Evolutionary conservation across 768 basidiomycete species (phyloP), one percentile per base, ranked within the genome.

Genomic region (Sutorius australiensis): DNA sequence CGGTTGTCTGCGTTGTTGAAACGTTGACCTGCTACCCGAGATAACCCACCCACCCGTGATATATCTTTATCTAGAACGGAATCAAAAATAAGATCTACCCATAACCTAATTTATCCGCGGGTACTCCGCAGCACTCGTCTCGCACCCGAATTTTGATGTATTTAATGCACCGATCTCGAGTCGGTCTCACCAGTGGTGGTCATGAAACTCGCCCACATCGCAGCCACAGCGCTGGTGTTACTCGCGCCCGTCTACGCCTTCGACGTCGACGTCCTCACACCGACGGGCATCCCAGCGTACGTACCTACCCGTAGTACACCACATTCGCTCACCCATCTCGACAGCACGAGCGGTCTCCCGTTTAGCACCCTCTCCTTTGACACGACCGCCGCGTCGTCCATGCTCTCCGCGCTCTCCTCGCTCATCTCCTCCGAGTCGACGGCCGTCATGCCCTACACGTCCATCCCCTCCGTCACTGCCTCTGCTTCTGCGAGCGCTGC

Each of bases 391-490:
- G 9, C 38, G 0, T 31, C 58, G 4, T 68, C 67, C 31, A 0
- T 54, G 27, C 19, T 64, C 34, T 57, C 66, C 10, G 58, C 53
- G 7, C 50, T 59, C 36, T 65, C 67, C 33, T 67, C 63, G 1
- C 54, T 67, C 52, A 56, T 65, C 40, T 66, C 68, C 32, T 63
- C 68, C 24, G 56, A 64, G 19, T 66, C 67, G 17, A 62, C 51
- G 28, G 48, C 48, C 6, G 0, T 66, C 38, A 40, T 13, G 16
- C 59, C 68, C 6, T 45, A n/a, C 14, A 42, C 52, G 27, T 8
- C 43, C 28, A 10, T 43, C 2, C 13, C 11, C 13, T 5, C 19
- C 21, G 24, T 24, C 8, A 13, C 21, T 17, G 17, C 21, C n/a
- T 16, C 19, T 17, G 9, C 3, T 32, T 16, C 45, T 2, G 31